Percentiles rank a stretch among this genome's conserved stretches.
These are phyloP conservation scores for Pythium dissimile DNA, from an alignment of 352 stramenopile species.

Conservation along the genomic window DNA sequence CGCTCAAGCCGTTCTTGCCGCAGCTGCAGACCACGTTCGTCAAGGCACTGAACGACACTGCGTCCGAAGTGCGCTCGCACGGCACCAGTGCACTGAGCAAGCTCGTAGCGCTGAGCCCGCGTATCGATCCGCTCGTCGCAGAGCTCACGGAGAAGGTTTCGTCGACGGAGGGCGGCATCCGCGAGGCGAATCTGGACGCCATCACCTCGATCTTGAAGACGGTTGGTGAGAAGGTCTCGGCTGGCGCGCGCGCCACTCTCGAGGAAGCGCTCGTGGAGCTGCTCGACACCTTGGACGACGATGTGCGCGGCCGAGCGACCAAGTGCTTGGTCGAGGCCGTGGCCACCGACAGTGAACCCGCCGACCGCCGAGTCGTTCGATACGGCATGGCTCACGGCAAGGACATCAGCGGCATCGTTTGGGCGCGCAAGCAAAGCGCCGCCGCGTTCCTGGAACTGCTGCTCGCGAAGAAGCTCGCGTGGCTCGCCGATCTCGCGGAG, in stretches of 20 bases:
- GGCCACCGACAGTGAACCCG: constrained; percentile 36
- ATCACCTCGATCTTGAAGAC: constrained; percentile 56
- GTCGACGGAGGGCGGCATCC: constrained; percentile 62
- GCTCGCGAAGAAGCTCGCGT: constrained; percentile 41
- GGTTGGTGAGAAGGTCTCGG: constrained; percentile 73
- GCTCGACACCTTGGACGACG: constrained; percentile 62
- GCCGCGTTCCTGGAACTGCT: constrained; percentile 54
- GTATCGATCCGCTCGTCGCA: constrained; percentile 95
- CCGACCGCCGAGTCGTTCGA: constrained; percentile 31
- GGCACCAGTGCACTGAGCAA: constrained; percentile 91
- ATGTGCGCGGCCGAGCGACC: constrained; percentile 55
- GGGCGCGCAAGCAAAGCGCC: constrained; percentile 62
- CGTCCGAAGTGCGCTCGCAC: constrained; percentile 88
- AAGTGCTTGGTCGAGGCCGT: constrained; percentile 67
- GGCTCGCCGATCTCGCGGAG: constrained; percentile 23
- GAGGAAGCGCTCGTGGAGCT: constrained; percentile 67
- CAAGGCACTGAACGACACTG: constrained; percentile 98
- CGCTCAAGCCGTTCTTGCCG: constrained; percentile 98
- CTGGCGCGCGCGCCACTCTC: constrained; percentile 36
- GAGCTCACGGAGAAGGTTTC: constrained; percentile 89
- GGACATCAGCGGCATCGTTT: constrained; percentile 37
- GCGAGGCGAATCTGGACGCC: constrained; percentile 75
- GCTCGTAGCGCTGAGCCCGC: constrained; percentile 92
- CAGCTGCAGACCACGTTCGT: constrained; percentile 99
- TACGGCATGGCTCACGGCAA: constrained; percentile 46